phyloP scores from a whole-genome alignment of 1,284 basidiomycete species.

The Volvariella surrecta region DNA sequence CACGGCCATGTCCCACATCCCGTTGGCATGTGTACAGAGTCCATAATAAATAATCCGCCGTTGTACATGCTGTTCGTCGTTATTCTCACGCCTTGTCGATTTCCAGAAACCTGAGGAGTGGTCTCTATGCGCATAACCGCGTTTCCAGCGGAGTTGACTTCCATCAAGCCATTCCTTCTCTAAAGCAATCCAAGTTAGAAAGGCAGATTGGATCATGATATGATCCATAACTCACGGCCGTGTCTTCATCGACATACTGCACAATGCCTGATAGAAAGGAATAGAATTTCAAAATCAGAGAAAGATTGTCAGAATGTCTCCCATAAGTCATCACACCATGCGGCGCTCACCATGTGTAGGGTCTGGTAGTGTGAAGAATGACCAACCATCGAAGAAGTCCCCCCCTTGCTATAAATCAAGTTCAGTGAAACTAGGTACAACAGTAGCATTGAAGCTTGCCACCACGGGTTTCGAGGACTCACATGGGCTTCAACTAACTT shows the following conservation, averaged over 20 bases:
- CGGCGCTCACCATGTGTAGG: conserved; percentile 63
- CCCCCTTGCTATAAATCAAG: conserved; percentile 39
- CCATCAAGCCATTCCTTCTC: conserved; percentile 41
- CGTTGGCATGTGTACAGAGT: conserved; percentile 84
- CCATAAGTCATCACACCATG: conserved; percentile 13
- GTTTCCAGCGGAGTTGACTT: conserved; percentile 61
- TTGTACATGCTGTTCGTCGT: conserved; percentile 56
- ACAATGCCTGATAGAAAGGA: conserved; percentile 27
- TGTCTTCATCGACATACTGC: conserved; percentile 45
- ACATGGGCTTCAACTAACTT: conserved; percentile 28
- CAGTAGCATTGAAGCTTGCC: background rate
- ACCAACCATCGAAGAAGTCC: conserved; percentile 76
- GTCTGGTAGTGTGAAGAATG: conserved; percentile 65
- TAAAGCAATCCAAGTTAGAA: conserved; percentile 16
- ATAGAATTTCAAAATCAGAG: background rate
- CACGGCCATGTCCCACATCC: conserved; percentile 85
- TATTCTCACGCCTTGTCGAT: conserved; percentile 72
- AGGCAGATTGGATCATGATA: conserved; percentile 4
- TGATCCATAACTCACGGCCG: conserved; percentile 36
- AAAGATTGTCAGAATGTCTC: background rate
- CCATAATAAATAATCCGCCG: conserved; percentile 70
- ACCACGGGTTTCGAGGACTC: too few species aligned
- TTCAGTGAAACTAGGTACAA: background rate
- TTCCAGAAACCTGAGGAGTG: conserved; percentile 55
- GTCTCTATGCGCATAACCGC: conserved; percentile 82